Evolutionary conservation across 805 yeast genomes (phyloP), one percentile per base, ranked within the genome.

Genomic region (Saturnispora bothae): DNA sequence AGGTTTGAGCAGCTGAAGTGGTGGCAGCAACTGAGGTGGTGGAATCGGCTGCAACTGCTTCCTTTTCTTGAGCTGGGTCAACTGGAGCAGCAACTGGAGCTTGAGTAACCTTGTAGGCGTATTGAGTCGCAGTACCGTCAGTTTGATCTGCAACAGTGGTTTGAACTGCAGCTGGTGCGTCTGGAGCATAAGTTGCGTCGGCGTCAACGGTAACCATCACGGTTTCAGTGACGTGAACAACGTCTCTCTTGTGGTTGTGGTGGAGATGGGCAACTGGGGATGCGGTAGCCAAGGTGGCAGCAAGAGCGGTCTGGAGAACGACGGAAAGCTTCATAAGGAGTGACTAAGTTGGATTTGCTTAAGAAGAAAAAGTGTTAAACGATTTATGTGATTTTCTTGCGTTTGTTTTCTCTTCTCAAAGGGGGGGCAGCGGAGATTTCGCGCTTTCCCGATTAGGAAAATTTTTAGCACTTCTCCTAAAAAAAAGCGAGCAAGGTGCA

Each of bases 241-340:
- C 73, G 39, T 63, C 65, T 50, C 64, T 76, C 65, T 77, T 75
- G 55, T 73, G 75, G 46, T 60, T 59, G 53, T 70, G 71, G 60
- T 80, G 85, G 47, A 66, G 71, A 49, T 73, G 80, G 41, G 64
- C 68, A 39, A 72, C 62, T 42, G 85, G 84, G 39, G 71, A 73
- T 44, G 83, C 80, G 29, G 68, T 43, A 36, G 69, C 67, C 37
- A 71, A 56, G 49, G 71, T 69, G 43, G 68, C 58, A 39, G 40
- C 21, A n/a, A 32, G 37, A 3, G 40, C 17, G 2, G 46, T 42
- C 64, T 64, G 66, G 51, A 73, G 52, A 53, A 76, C 46, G 40
- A 41, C 43, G 27, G 47, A 50, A 42, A 57, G 49, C 42, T 51
- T 50, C 61, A 54, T 41, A 40, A 38, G 35, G 44, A 43, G 27